Percentiles rank a stretch among this genome's conserved stretches.
Conservation (phyloP, 306 rosid species). For the Cicer arietinum region DNA sequence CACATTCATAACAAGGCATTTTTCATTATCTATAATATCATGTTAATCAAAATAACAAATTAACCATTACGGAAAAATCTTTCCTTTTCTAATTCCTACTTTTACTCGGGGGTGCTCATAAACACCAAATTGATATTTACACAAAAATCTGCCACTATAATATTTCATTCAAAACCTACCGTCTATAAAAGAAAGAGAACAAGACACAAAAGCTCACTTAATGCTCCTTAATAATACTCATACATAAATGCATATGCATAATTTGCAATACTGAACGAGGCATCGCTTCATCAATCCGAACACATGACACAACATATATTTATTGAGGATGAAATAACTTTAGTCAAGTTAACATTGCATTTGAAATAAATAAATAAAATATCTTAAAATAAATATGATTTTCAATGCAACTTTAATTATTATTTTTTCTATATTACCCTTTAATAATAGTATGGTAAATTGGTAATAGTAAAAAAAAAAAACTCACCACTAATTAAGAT, state of each 20-base stretch:
- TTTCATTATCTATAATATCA: not conserved
- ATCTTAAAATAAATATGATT: too few species aligned
- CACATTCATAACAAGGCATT: not conserved
- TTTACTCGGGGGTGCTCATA: not conserved
- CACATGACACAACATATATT: slow-evolving; percentile 23
- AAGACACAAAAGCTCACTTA: slow-evolving; percentile 43
- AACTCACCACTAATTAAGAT: too few species aligned
- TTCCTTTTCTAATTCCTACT: slow-evolving; percentile 13
- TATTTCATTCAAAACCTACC: slow-evolving; percentile 31
- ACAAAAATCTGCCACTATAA: slow-evolving; percentile 8
- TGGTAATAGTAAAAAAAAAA: too few species aligned
- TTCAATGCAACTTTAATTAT: too few species aligned
- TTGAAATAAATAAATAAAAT: not conserved
- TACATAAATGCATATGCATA: slow-evolving; percentile 38
- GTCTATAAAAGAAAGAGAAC: slow-evolving; percentile 21
- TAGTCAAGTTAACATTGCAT: slow-evolving; percentile 12
- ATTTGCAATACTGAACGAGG: slow-evolving; percentile 25
- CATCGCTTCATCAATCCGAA: slow-evolving; percentile 31
- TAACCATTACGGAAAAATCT: not conserved
- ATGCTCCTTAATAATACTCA: slow-evolving; percentile 26
- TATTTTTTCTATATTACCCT: too few species aligned
- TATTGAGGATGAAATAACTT: slow-evolving; percentile 29
- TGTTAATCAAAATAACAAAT: slow-evolving; percentile 16
- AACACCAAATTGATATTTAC: slow-evolving; percentile 24
- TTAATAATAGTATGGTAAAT: too few species aligned